Conservation (phyloP, 768 basidiomycete genomes). For the Dacryopinax primogenitus region DNA sequence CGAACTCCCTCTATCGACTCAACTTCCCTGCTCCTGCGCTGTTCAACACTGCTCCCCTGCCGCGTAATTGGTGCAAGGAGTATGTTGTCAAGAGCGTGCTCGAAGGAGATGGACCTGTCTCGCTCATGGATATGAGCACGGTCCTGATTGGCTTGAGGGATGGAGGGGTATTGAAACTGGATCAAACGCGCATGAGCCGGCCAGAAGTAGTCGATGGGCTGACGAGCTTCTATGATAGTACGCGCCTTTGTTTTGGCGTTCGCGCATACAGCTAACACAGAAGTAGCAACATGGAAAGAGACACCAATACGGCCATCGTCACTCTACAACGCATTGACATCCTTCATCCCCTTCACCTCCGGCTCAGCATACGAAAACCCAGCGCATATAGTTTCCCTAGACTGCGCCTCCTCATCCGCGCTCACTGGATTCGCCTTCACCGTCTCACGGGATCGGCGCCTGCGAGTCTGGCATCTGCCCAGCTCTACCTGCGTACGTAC, state of each 20-base stretch:
- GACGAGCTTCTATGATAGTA: conserved; percentile 9
- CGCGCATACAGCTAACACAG: conserved; percentile 11
- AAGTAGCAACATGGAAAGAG: conserved; percentile 43
- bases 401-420: conserved; percentile 62
- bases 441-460: conserved; percentile 70
- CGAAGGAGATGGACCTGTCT: conserved; percentile 31
- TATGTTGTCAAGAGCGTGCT: conserved; percentile 46
- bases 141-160: conserved; percentile 19
- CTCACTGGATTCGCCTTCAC: conserved; percentile 68
- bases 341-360: conserved; percentile 45
- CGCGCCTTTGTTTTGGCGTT: background rate
- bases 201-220: background rate
- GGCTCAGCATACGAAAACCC: conserved; percentile 27
- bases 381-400: conserved; percentile 55
- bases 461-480: conserved; percentile 62
- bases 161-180: conserved; percentile 17
- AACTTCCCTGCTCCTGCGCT: conserved; percentile 45
- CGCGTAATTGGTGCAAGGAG: conserved; percentile 43
- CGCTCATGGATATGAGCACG: conserved; percentile 17
- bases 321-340: conserved; percentile 48
- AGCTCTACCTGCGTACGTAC: conserved; percentile 23
- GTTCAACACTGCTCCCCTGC: conserved; percentile 11
- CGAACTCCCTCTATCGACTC: conserved; percentile 61
- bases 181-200: conserved; percentile 6
- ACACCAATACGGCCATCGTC: conserved; percentile 40